Evolutionary conservation across 2,329 filamentous ascomycete genomes (phyloP).

Genomic region (Emmonsiellopsis sp.): DNA sequence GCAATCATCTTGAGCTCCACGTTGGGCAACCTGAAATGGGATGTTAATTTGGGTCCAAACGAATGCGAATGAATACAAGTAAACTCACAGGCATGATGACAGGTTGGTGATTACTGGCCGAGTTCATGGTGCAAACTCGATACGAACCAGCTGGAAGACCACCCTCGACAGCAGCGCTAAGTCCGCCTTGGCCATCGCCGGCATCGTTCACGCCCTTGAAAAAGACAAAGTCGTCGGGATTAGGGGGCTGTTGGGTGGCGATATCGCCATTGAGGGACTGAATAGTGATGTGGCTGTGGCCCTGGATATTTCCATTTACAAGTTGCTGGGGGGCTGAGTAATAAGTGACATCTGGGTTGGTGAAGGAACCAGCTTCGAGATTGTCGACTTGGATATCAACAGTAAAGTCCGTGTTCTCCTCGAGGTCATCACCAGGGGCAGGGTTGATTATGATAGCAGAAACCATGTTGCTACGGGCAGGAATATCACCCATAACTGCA

Average conservation of each 20-base stretch:
- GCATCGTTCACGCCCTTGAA: slow-evolving; percentile 52
- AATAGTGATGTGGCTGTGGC: slow-evolving; percentile 39
- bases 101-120: slow-evolving; percentile 46
- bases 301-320: slow-evolving; percentile 28
- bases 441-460: slow-evolving; percentile 46
- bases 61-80: slow-evolving; percentile 5
- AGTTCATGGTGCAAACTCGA: slow-evolving; percentile 45
- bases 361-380: slow-evolving; percentile 45
- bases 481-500: slow-evolving; percentile 49
- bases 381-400: slow-evolving; percentile 42
- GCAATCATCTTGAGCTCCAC: slow-evolving; percentile 46
- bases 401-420: slow-evolving; percentile 36
- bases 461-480: slow-evolving; percentile 43
- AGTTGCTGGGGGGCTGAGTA: slow-evolving; percentile 48
- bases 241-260: slow-evolving; percentile 27
- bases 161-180: slow-evolving; percentile 36
- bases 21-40: slow-evolving; percentile 35
- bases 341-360: slow-evolving; percentile 46
- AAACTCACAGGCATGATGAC: slow-evolving; percentile 44
- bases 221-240: slow-evolving; percentile 43
- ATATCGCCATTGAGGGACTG: slow-evolving; percentile 37
- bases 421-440: slow-evolving; percentile 31
- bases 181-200: slow-evolving; percentile 39
- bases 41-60: background rate
- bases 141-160: slow-evolving; percentile 43